Conservation (phyloP, 805 yeast species). For the Ogataea nitratoaversa region DNA sequence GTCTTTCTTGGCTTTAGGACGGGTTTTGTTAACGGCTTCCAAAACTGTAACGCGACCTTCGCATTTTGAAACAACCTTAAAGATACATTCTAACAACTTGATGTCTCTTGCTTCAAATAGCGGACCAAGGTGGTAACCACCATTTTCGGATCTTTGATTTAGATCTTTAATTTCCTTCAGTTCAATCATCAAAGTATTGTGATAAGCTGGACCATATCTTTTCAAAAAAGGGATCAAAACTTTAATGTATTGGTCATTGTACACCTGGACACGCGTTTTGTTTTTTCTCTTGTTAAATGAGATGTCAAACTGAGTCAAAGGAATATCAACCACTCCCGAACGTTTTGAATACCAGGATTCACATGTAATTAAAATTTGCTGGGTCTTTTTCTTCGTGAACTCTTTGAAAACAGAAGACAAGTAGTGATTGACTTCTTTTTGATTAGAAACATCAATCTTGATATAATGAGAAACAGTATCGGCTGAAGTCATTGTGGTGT, state of each 20-base stretch:
- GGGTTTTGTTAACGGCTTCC: slow-evolving; percentile 1
- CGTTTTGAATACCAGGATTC: slow-evolving; percentile 16
- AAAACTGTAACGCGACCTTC: slow-evolving; percentile 6
- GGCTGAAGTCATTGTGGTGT: background rate
- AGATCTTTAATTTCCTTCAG: slow-evolving; percentile 12
- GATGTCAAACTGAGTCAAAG: slow-evolving; percentile 4
- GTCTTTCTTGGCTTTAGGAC: background rate
- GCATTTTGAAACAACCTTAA: slow-evolving; percentile 4
- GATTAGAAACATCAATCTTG: slow-evolving; percentile 10
- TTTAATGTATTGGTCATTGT: slow-evolving; percentile 15
- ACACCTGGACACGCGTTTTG: slow-evolving; percentile 4
- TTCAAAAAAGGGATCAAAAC: slow-evolving; percentile 11
- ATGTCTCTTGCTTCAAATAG: slow-evolving; percentile 10
- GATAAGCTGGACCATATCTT: slow-evolving; percentile 6
- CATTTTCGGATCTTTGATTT: slow-evolving; percentile 6
- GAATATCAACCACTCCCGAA: slow-evolving; percentile 1
- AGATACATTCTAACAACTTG: slow-evolving; percentile 7
- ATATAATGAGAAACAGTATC: background rate
- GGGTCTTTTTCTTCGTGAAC: slow-evolving; percentile 22
- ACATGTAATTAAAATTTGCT: slow-evolving; percentile 16
- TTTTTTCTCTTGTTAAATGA: background rate
- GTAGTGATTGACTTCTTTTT: slow-evolving; percentile 13
- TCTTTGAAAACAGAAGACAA: slow-evolving; percentile 16
- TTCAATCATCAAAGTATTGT: slow-evolving; percentile 9
- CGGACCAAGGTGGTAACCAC: slow-evolving; percentile 8